These are phyloP conservation scores for Aspergillus taichungensis DNA, from an alignment of 495 filamentous ascomycete genomes.

Conservation along the genomic window DNA sequence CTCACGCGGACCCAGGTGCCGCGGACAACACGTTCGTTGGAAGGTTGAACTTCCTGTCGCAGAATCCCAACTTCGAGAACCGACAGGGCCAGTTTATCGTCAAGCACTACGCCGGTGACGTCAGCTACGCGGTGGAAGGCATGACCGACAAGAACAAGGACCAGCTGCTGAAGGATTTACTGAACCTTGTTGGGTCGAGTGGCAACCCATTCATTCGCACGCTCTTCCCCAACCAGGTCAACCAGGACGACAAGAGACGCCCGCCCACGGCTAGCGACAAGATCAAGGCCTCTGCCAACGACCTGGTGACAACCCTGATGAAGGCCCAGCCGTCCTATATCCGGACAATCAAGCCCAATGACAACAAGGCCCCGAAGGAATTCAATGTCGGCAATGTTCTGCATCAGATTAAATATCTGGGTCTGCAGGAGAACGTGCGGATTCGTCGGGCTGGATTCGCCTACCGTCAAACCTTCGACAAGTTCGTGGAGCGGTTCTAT, in stretches of 20 bases:
- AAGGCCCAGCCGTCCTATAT: conserved; percentile 96
- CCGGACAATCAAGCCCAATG: conserved; percentile 98
- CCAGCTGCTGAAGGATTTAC: conserved; percentile 85
- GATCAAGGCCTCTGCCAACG: conserved; percentile 93
- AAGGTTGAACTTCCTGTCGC: conserved; percentile 75
- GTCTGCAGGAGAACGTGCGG: conserved; percentile 96
- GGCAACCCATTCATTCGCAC: conserved; percentile 76
- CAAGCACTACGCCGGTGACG: conserved; percentile 98
- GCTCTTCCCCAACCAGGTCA: conserved; percentile 87
- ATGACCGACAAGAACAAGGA: conserved; percentile 99
- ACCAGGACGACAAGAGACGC: conserved; percentile 89
- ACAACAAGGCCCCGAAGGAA: conserved; percentile 90
- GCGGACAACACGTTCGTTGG: conserved; percentile 95
- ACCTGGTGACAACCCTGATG: conserved; percentile 91
- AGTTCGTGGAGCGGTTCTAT: conserved; percentile 97
- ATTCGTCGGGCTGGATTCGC: conserved; percentile 96
- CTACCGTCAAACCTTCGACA: conserved; percentile 95
- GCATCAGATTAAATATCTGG: conserved; percentile 99
- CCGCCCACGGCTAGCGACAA: conserved; percentile 95
- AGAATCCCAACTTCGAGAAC: conserved; percentile 83
- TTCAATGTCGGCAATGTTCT: conserved; percentile 87
- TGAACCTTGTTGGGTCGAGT: conserved; percentile 79
- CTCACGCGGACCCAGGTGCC: conserved; percentile 86
- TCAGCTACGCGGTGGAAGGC: conserved; percentile 87
- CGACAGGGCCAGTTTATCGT: conserved; percentile 95